Evolutionary conservation across 1,284 basidiomycete genomes (phyloP).

Genomic region (Schizophyllum amplum): DNA sequence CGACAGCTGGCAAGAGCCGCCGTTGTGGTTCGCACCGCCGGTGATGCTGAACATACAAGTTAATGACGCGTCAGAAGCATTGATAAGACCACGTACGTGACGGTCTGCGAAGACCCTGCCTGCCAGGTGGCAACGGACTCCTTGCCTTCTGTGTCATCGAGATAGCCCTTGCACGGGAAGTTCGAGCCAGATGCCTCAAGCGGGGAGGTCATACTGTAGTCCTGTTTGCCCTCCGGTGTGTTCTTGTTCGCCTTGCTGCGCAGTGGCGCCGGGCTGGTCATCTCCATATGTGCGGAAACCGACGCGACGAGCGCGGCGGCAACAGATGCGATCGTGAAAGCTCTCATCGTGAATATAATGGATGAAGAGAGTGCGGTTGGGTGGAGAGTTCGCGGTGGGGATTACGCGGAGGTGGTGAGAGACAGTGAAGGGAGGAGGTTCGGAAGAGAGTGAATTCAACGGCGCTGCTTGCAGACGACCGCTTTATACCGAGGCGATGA

Average conservation of each 20-base stretch:
- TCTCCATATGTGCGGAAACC: not conserved
- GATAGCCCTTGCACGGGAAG: not conserved
- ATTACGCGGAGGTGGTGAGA: constrained; percentile 1
- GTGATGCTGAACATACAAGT: not conserved
- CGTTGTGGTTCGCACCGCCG: not conserved
- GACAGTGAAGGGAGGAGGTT: constrained; percentile 7
- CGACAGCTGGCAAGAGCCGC: not conserved
- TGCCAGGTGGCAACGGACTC: not conserved
- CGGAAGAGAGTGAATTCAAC: not conserved
- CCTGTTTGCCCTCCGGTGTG: not conserved
- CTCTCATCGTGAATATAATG: not conserved
- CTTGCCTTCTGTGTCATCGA: not conserved
- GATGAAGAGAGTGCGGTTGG: too few relatives aligned
- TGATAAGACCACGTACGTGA: not conserved
- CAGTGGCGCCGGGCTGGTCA: not conserved
- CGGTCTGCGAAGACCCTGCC: not conserved
- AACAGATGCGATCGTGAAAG: not conserved
- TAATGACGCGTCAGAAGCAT: not conserved
- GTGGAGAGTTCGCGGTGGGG: too few relatives aligned
- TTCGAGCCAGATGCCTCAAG: not conserved
- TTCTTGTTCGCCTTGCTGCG: not conserved
- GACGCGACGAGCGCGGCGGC: not conserved
- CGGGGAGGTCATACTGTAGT: not conserved
- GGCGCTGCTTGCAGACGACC: not conserved
- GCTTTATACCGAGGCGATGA: not conserved